Evolutionary conservation across 2,329 filamentous ascomycete genomes (phyloP).

Genomic region (Tolypocladium paradoxum): DNA sequence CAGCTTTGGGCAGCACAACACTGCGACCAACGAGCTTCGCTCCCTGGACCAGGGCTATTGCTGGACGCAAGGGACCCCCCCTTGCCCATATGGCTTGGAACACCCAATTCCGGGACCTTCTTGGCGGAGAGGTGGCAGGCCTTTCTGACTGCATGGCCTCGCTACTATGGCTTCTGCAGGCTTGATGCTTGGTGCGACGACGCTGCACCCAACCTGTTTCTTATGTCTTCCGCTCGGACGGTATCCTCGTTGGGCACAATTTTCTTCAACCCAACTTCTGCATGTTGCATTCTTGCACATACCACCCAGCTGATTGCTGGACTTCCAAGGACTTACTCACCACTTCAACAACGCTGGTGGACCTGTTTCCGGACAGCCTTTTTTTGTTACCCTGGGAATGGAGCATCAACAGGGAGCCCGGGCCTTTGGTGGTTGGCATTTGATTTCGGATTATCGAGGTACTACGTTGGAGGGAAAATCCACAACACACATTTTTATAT

Average conservation of each 20-base stretch:
- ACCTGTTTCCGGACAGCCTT: not conserved
- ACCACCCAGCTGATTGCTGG: not conserved
- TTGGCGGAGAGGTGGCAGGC: not conserved
- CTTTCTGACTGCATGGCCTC: not conserved
- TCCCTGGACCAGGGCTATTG: not conserved
- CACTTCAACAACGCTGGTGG: constrained; percentile 1
- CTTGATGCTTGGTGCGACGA: not conserved
- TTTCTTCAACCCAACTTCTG: not conserved
- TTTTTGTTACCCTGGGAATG: not conserved
- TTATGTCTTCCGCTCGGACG: not conserved
- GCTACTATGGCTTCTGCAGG: not conserved
- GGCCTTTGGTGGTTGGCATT: not conserved
- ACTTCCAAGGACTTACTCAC: not conserved
- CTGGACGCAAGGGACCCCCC: not conserved
- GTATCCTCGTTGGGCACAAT: too few species aligned
- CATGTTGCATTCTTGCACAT: constrained; percentile 1
- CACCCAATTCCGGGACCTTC: not conserved
- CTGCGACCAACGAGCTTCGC: not conserved
- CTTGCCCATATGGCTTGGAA: not conserved
- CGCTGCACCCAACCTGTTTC: not conserved
- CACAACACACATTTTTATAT: not conserved
- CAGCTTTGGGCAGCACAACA: not conserved
- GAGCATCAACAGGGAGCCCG: not conserved
- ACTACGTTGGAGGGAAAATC: not conserved
- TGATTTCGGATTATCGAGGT: not conserved